Conservation (phyloP, 1,284 basidiomycete species). For the Ustilago shanxiensis region DNA sequence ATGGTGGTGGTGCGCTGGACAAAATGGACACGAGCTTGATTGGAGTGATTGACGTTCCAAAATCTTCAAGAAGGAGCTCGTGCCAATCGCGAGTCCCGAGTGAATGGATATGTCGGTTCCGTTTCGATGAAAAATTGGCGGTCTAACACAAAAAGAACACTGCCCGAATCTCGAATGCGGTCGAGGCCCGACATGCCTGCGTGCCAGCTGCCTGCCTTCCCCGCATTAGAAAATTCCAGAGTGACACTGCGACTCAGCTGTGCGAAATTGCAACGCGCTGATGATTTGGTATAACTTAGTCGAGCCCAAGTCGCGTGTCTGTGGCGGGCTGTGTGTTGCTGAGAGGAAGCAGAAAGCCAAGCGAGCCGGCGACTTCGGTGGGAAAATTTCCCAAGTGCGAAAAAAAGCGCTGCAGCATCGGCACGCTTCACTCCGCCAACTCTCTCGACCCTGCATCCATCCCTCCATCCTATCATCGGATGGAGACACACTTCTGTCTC, state of each 20-base stretch:
- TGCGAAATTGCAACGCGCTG: constrained; percentile 16
- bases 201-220: constrained; percentile 19
- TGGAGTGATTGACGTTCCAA: background rate
- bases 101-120: constrained; percentile 13
- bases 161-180: background rate
- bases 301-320: constrained; percentile 27
- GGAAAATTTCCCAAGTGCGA: constrained; percentile 1
- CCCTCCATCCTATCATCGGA: background rate
- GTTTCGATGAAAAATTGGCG: background rate
- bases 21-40: background rate
- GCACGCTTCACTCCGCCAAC: background rate
- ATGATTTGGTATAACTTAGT: too few species aligned
- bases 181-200: constrained; percentile 1
- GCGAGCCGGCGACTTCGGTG: constrained; percentile 17
- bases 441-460: constrained; percentile 5
- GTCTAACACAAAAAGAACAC: background rate
- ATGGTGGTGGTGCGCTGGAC: constrained; percentile 7
- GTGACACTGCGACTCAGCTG: too few species aligned
- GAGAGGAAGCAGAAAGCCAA: background rate
- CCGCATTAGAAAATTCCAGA: too few species aligned
- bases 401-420: constrained; percentile 1
- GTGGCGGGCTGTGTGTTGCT: constrained; percentile 8
- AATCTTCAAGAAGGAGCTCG: constrained; percentile 1
- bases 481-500: background rate
- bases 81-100: constrained; percentile 14